Evolutionary conservation across 352 stramenopile genomes (phyloP).

Genomic region (Pythium myriotylum): DNA sequence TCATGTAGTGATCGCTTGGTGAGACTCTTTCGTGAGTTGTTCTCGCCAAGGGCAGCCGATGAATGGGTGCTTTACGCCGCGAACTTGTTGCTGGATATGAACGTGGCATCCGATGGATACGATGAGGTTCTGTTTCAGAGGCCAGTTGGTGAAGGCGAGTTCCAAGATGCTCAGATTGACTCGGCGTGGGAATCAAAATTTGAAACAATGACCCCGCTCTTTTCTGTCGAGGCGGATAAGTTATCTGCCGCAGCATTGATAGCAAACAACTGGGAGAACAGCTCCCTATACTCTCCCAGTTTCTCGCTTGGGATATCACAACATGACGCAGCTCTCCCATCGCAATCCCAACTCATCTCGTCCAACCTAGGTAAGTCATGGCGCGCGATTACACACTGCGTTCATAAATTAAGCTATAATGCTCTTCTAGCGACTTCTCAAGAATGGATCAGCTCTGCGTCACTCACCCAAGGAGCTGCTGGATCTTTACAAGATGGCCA

Average conservation of each 20-base stretch:
- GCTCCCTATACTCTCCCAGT: constrained; percentile 7
- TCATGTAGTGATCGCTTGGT: constrained; percentile 48
- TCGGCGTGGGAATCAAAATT: constrained; percentile 66
- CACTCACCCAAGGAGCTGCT: constrained; percentile 13
- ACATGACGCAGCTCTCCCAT: constrained; percentile 10
- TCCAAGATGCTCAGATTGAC: constrained; percentile 60
- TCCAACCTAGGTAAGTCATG: constrained; percentile 19
- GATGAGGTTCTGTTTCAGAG: constrained; percentile 50
- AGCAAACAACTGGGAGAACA: neutral
- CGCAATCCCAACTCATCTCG: constrained; percentile 27
- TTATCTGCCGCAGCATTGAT: constrained; percentile 35
- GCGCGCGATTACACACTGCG: too few relatives aligned
- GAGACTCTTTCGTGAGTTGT: constrained; percentile 58
- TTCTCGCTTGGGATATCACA: constrained; percentile 15
- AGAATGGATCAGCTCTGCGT: constrained; percentile 3
- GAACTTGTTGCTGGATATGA: constrained; percentile 55
- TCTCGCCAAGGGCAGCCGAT: constrained; percentile 46
- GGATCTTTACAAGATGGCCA: constrained; percentile 7
- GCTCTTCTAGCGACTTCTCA: constrained; percentile 9
- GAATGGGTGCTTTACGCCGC: constrained; percentile 73
- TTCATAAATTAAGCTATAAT: too few relatives aligned
- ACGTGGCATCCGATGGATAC: constrained; percentile 30
- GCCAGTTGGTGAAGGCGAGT: constrained; percentile 48
- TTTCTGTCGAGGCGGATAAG: constrained; percentile 67
- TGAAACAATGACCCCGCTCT: constrained; percentile 74